Conservation (phyloP, 2,329 filamentous ascomycete genomes). For the Ophiostoma montium region DNA sequence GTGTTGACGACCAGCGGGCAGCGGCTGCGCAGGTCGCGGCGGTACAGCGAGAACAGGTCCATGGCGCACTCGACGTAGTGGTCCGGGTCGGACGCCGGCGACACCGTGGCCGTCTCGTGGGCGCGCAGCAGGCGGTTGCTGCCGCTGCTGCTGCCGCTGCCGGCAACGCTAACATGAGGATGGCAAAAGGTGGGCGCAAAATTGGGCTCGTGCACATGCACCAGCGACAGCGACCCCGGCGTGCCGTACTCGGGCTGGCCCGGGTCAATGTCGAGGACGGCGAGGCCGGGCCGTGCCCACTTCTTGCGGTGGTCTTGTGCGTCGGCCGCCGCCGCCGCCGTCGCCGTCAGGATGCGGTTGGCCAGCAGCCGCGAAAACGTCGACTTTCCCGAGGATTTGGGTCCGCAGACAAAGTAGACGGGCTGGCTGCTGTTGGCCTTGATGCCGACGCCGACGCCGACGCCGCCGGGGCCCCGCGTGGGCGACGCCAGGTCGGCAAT, state of each 20-base stretch:
- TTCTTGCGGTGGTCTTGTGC: too few species aligned
- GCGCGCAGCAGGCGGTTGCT: slow-evolving; percentile 34
- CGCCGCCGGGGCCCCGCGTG: slow-evolving; percentile 13
- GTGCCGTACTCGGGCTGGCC: slow-evolving; percentile 63
- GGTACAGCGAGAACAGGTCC: slow-evolving; percentile 48
- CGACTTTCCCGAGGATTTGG: slow-evolving; percentile 63
- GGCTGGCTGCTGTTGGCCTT: slow-evolving; percentile 18
- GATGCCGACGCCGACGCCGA: background rate
- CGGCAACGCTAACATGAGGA: slow-evolving; percentile 17
- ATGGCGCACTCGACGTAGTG: slow-evolving; percentile 51
- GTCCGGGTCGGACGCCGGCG: slow-evolving; percentile 50
- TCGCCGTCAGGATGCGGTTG: slow-evolving; percentile 52
- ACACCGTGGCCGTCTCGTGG: slow-evolving; percentile 52
- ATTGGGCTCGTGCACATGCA: slow-evolving; percentile 45
- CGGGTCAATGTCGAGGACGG: slow-evolving; percentile 62
- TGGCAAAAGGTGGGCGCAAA: slow-evolving; percentile 56
- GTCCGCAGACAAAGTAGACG: slow-evolving; percentile 48
- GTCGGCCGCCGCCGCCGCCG: too few species aligned
- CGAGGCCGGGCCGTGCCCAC: slow-evolving; percentile 25
- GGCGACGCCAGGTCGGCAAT: slow-evolving; percentile 29
- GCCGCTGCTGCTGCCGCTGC: slow-evolving; percentile 12
- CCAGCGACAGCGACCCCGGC: slow-evolving; percentile 55
- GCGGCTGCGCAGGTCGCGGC: slow-evolving; percentile 24
- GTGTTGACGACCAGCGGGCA: slow-evolving; percentile 58
- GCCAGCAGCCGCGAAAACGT: slow-evolving; percentile 54